Percentiles rank a stretch among this genome's conserved stretches.
phyloP scores from a whole-genome alignment of 75 land plant genomes.

The Pseudotsuga menziesii region DNA sequence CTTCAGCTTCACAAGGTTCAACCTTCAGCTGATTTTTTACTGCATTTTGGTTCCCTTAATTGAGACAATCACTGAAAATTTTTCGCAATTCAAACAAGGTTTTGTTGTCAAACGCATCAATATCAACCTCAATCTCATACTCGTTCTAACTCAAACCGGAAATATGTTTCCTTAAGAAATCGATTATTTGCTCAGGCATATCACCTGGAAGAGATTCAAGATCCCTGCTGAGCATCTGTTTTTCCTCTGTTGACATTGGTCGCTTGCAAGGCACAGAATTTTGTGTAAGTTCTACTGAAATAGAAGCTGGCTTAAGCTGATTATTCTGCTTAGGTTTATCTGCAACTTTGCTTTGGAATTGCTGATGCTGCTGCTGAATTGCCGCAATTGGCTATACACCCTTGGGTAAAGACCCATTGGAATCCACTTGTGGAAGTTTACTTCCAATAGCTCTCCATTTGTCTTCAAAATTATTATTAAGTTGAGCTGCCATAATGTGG shows the following conservation, averaged over 20 bases:
- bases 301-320: not conserved
- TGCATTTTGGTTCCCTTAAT: conserved; percentile 31
- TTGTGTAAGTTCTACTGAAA: conserved; percentile 12
- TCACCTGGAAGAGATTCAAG: conserved; percentile 54
- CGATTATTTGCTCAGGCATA: conserved; percentile 50
- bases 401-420: not conserved
- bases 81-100: conserved; percentile 58
- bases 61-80: conserved; percentile 56
- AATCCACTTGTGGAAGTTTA: conserved; percentile 40
- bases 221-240: conserved; percentile 40
- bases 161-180: conserved; percentile 54
- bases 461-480: conserved; percentile 61
- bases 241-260: conserved; percentile 76
- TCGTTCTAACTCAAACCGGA: conserved; percentile 44
- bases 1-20: conserved; percentile 34
- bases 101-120: conserved; percentile 69
- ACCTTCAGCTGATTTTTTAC: conserved; percentile 10
- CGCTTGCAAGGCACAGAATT: conserved; percentile 26
- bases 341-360: conserved; percentile 16
- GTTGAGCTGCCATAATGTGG: conserved; percentile 68
- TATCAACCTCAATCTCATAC: conserved; percentile 86
- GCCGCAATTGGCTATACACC: not conserved
- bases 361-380: conserved; percentile 2
- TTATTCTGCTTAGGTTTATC: conserved; percentile 13
- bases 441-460: conserved; percentile 73